Evolutionary conservation across 2,329 filamentous ascomycete species (phyloP), one percentile per base, ranked within the genome.

Genomic region (Aspergillus brunneoviolaceus): DNA sequence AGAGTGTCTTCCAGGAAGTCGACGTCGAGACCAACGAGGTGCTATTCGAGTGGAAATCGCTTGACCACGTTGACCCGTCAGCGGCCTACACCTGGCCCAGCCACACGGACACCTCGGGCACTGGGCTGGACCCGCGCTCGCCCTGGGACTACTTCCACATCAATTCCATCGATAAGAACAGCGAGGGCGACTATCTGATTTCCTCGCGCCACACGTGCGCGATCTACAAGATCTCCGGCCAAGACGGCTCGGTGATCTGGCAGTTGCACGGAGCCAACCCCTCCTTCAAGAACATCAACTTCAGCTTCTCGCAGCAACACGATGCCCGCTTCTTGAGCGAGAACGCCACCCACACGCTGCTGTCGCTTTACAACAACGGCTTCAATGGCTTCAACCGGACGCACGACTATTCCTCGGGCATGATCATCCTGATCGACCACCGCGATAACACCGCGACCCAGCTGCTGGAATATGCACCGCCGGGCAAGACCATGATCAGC

Each of bases 1-100:
- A 83, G 67, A 80, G 80, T 57, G 74, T 82, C 2, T 83, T 84
- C 61, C 81, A 84, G 66, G 81, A 84, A 67, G 72, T 84, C 7
- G 79, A 84, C 19, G 76, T 83, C 42, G 79, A 82, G 55, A 82
- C 79, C 7, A 78, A 76, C 29, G 69, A 73, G 57, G 74, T 82
- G 29, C 47, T 82, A 4, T 83, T 83, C 58, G 80, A 82, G 63
- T 83, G 81, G 81, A 75, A 77, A 31, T 80, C 79, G 23, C 72
- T 82, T 35, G 80, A 82, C 62, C 80, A 83, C 66, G 74, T 82
- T 49, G 78, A 81, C 63, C 80, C 80, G 1, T 76, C 76, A 2
- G 71, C 75, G 42, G 79, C 77, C 54, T 83, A 80, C 71, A 82
- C 80, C 39, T 73, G 74, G 59, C 79, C 81, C 5, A 71, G 70